Percentiles rank a stretch among this genome's conserved stretches.
Conservation (phyloP, 2,329 filamentous ascomycete genomes). For the Paraphoma sp. region DNA sequence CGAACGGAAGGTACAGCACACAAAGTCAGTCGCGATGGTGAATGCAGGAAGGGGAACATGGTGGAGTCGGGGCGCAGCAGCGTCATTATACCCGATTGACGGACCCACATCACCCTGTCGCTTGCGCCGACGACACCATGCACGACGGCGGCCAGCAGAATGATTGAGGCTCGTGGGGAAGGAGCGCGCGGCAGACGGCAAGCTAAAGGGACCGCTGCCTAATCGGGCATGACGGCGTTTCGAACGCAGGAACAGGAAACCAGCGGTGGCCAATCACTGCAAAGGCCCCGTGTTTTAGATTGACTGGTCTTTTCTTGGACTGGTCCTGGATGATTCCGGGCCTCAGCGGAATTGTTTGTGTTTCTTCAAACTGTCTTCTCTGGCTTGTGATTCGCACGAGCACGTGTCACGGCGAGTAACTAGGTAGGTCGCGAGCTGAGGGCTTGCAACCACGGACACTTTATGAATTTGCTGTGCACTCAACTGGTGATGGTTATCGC, state of each 20-base stretch:
- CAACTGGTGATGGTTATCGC: no score
- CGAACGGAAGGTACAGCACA: constrained; percentile 6
- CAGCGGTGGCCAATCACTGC: constrained; percentile 21
- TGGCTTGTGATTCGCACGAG: background rate
- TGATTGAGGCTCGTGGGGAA: constrained; percentile 8
- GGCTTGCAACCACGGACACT: background rate
- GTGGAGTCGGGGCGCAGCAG: constrained; percentile 16
- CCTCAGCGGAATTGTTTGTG: background rate
- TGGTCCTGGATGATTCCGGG: background rate
- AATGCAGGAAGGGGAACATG: constrained; percentile 19
- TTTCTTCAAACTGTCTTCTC: background rate
- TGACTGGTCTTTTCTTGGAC: background rate
- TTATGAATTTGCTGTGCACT: no score
- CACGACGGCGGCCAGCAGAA: background rate
- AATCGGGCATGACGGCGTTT: constrained; percentile 25
- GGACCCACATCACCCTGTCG: background rate
- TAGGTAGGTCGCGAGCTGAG: background rate
- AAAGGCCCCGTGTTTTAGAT: constrained; percentile 22
- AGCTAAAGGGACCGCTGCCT: constrained; percentile 7
- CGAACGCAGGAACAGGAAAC: constrained; percentile 23
- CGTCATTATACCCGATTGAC: constrained; percentile 6
- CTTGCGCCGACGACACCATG: constrained; percentile 2
- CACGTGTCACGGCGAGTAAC: background rate
- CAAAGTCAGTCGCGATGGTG: background rate
- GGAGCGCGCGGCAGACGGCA: constrained; percentile 21